Evolutionary conservation across 2,329 filamentous ascomycete genomes (phyloP).

Genomic region (Neoascochyta sp.): DNA sequence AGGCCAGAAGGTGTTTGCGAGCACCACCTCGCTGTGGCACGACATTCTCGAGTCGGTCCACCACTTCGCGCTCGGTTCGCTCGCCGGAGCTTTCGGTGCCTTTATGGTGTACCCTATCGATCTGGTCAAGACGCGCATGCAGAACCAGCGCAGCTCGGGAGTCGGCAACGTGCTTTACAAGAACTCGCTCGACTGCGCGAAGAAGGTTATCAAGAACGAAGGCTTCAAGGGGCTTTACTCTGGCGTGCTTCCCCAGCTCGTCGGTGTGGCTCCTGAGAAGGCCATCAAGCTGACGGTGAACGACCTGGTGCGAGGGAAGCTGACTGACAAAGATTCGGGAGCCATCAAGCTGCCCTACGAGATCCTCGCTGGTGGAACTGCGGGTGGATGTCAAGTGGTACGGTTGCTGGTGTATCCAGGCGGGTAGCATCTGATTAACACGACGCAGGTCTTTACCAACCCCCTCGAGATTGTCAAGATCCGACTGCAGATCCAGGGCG

Average conservation of each 20-base stretch:
- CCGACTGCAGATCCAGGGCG: slow-evolving; percentile 92
- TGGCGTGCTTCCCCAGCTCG: slow-evolving; percentile 88
- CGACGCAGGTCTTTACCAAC: slow-evolving; percentile 80
- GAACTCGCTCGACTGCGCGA: slow-evolving; percentile 93
- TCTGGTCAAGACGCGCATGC: slow-evolving; percentile 96
- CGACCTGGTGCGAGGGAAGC: slow-evolving; percentile 75
- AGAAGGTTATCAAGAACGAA: slow-evolving; percentile 90
- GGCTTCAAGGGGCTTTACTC: slow-evolving; percentile 88
- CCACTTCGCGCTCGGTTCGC: slow-evolving; percentile 82
- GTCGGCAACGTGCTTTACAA: slow-evolving; percentile 90
- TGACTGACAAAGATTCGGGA: slow-evolving; percentile 69
- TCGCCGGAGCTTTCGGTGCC: slow-evolving; percentile 94
- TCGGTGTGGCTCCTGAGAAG: slow-evolving; percentile 98
- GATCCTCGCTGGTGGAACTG: slow-evolving; percentile 80
- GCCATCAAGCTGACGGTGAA: slow-evolving; percentile 99
- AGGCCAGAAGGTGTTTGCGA: slow-evolving; percentile 53
- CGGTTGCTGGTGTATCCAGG: slow-evolving; percentile 38
- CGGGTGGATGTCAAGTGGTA: slow-evolving; percentile 94
- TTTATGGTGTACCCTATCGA: slow-evolving; percentile 99
- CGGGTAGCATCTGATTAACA: slow-evolving; percentile 9
- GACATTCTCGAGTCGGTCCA: slow-evolving; percentile 73
- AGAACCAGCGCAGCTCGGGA: slow-evolving; percentile 79
- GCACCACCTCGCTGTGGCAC: slow-evolving; percentile 57
- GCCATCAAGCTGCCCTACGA: slow-evolving; percentile 69
- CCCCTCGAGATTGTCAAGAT: slow-evolving; percentile 99